phyloP scores from a whole-genome alignment of 768 basidiomycete species.

The Hortiboletus flavorubellus region DNA sequence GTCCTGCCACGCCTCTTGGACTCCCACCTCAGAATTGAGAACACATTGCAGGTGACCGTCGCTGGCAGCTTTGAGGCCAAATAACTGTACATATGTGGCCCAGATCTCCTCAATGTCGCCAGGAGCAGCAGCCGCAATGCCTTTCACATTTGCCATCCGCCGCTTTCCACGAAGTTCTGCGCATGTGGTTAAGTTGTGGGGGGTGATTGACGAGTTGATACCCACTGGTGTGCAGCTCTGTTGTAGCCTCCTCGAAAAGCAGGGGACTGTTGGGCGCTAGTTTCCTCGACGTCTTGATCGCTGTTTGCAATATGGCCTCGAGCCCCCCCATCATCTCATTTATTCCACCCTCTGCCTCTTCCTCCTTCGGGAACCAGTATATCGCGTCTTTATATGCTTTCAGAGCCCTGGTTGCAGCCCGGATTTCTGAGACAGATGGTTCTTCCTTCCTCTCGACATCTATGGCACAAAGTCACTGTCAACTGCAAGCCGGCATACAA shows the following conservation, averaged over 20 bases:
- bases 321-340: conserved; percentile 7
- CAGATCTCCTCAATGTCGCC: conserved; percentile 9
- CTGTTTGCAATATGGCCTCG: neutral
- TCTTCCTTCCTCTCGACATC: conserved; percentile 2
- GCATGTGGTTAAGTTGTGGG: too few relatives aligned
- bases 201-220: neutral
- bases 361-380: conserved; percentile 7
- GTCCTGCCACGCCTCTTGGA: neutral
- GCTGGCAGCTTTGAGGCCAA: neutral
- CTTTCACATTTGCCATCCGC: neutral
- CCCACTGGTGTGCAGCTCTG: neutral
- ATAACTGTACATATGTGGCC: conserved; percentile 2
- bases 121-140: neutral
- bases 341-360: conserved; percentile 2
- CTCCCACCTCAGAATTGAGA: neutral
- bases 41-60: neutral
- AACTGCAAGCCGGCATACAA: neutral
- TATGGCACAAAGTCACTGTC: neutral
- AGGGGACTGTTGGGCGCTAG: neutral
- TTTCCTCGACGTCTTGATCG: conserved; percentile 1
- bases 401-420: neutral
- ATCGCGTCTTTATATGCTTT: conserved; percentile 1
- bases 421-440: neutral
- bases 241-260: neutral
- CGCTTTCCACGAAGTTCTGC: too few relatives aligned